Percentiles rank a stretch among this genome's conserved stretches.
Conservation (phyloP, 2,329 filamentous ascomycete genomes). For the Fusarium mundagurra region DNA sequence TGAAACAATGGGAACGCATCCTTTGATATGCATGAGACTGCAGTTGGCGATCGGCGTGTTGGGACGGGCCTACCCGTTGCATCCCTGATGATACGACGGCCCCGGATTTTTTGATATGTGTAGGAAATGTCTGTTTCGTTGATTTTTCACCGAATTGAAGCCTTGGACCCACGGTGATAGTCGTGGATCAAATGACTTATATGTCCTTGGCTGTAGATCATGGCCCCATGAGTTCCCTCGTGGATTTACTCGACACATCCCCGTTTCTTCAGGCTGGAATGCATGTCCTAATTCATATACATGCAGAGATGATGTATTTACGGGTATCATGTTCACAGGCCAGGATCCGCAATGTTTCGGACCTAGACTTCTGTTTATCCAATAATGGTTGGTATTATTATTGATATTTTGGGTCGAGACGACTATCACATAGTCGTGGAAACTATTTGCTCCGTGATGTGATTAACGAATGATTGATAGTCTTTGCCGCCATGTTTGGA, state of each 20-base stretch:
- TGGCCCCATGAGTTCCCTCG: not conserved
- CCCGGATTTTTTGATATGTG: not conserved
- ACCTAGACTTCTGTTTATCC: not conserved
- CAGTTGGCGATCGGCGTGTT: constrained; percentile 1
- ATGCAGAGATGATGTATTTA: constrained; percentile 1
- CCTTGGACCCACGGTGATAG: constrained; percentile 1
- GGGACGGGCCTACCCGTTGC: constrained; percentile 26
- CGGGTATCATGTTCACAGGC: not conserved
- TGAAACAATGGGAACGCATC: constrained; percentile 10
- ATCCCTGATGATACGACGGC: constrained; percentile 7
- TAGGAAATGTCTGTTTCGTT: not conserved
- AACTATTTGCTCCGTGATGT: not conserved
- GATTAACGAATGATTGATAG: not conserved
- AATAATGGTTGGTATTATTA: not conserved
- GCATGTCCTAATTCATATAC: not conserved
- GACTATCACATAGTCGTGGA: not conserved
- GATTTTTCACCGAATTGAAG: not conserved
- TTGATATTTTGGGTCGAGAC: not conserved
- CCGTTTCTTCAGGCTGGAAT: constrained; percentile 1
- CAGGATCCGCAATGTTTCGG: not conserved
- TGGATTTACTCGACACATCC: constrained; percentile 9
- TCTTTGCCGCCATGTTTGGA: constrained; percentile 8
- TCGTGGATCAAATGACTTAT: constrained; percentile 7
- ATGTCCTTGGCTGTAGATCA: constrained; percentile 23
- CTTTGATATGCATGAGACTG: constrained; percentile 21